Base-by-base conservation (phyloP, 2,329 filamentous ascomycete species). In the Magnaporthales sp. region DNA sequence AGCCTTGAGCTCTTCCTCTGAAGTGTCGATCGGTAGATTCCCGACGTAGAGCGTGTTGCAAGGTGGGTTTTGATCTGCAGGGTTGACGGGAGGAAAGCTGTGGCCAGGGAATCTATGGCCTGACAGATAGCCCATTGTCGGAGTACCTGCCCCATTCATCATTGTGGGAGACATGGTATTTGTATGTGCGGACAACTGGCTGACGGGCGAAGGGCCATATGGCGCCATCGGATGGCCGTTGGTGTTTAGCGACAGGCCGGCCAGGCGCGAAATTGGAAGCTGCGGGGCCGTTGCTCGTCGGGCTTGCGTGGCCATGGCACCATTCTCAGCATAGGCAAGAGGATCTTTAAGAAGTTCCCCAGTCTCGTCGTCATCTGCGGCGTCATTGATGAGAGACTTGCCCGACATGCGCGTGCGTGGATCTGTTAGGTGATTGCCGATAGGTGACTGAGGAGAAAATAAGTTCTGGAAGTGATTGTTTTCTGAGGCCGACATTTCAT, bases 41-140 rank as follows among this genome's bases (percentile, higher is more conserved):
- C 95, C 94, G 24, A 99, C 94, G 74, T 99, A 98, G 7, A 99
- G 83, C 0, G 95, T 99, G 75, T 99, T 98, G 84, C 95, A 98
- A 0, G 95, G 95, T 1, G 94, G 94, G 72, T 98, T 97, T 77
- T 97, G 91, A 74, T 99, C 94, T 13, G 94, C 93, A 0, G 93
- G 94, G 71, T 98, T 98, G 68, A 92, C 91, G 0, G 93, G 90
- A 15, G 94, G 94, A 69, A 92, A 91, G 68, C 89, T 89, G 69
- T 87, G 86, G 73, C 82, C 69, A 80, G 82, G 71, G 85, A 90
- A 68, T 83, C 80, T 66, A 80, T 82, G 51, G 66, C 81, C 68
- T 38, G 6, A 24, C 9, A 79, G 77, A 73, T 68, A 73, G 3
- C 68, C 69, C 29, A 74, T 66, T 5, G 29, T 29, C 15, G 68